Evolutionary conservation across 805 yeast genomes (phyloP), one percentile per base, ranked within the genome.

Genomic region (Maudiozyma saulgeensis): DNA sequence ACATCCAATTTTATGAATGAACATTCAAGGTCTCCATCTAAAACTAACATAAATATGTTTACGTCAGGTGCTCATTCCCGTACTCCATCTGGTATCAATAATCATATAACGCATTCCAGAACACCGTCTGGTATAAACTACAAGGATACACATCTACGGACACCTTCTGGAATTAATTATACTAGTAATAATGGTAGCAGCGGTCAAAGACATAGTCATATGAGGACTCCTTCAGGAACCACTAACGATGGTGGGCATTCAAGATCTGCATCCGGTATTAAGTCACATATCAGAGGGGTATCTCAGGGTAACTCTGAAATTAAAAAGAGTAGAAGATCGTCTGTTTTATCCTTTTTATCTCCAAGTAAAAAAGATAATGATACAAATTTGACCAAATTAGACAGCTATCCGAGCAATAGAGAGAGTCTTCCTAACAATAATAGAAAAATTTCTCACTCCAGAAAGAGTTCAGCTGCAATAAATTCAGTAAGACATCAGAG

Each of bases 271-370:
- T 25, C 47, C 11, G 37, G 25, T 3, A 39, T 43, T n/a, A 25
- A 21, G 7, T 18, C 21, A 8, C 40, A 41, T 16, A 16, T 16
- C 3, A 56, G 53, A 44, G 47, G 49, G 4, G 45, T 52, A 5
- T 55, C 61, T 12, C 54, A 53, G 44, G 38, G 32, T 4, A 60
- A 56, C 32, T 49, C 58, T 26, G 63, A 59, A 9, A 56, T 58
- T 4, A 64, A 60, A 42, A 60, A 63, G 35, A 85, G 81, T 59
- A 76, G 77, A 57, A 74, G 87, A 53, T 79, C 85, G 0, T 80
- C 87, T 0, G 66, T 81, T 38, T 73, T 81, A 49, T 76, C 80
- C 46, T 81, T 78, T 53, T 61, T 78, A 16, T 60, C 64, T 9
- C 55, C 56, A n/a, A 54, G 54, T 31, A 57, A 53, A 48, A 56